phyloP scores from a whole-genome alignment of 495 filamentous ascomycete genomes.

The Cetradonia linearis region DNA sequence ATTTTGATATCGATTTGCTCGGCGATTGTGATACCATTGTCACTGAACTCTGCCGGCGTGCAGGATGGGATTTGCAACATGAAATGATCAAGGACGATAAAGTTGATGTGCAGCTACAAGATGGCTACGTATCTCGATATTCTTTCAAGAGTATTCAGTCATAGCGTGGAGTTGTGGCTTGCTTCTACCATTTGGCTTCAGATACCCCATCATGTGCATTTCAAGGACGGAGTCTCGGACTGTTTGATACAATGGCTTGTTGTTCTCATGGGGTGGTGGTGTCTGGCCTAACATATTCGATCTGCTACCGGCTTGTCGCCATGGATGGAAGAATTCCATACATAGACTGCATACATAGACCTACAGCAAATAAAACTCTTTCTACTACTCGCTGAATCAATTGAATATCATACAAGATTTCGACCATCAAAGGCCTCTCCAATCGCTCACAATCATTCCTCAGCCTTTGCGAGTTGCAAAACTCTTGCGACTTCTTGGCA shows the following conservation, averaged over 20 bases:
- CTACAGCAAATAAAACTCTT: not conserved
- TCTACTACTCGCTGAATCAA: not conserved
- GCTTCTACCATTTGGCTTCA: not conserved
- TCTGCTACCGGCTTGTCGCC: not conserved
- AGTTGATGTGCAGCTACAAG: slow-evolving; percentile 45
- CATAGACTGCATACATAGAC: not conserved
- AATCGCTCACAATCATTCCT: no score
- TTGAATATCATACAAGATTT: not conserved
- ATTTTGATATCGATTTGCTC: slow-evolving; percentile 90
- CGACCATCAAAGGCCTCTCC: no score
- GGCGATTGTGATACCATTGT: slow-evolving; percentile 92
- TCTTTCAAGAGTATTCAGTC: slow-evolving; percentile 41
- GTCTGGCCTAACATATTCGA: not conserved
- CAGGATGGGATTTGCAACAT: slow-evolving; percentile 81
- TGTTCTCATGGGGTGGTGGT: not conserved
- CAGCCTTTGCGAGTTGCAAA: no score
- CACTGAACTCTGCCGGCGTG: slow-evolving; percentile 73
- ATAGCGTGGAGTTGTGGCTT: slow-evolving; percentile 16
- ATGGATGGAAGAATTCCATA: not conserved
- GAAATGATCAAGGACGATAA: slow-evolving; percentile 67
- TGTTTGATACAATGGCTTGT: not conserved
- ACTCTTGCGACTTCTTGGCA: no score
- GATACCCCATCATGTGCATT: slow-evolving; percentile 11
- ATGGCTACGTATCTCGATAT: slow-evolving; percentile 58
- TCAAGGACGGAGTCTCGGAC: not conserved